phyloP scores from a whole-genome alignment of 257 asterid genomes.

The Salvia hispanica region DNA sequence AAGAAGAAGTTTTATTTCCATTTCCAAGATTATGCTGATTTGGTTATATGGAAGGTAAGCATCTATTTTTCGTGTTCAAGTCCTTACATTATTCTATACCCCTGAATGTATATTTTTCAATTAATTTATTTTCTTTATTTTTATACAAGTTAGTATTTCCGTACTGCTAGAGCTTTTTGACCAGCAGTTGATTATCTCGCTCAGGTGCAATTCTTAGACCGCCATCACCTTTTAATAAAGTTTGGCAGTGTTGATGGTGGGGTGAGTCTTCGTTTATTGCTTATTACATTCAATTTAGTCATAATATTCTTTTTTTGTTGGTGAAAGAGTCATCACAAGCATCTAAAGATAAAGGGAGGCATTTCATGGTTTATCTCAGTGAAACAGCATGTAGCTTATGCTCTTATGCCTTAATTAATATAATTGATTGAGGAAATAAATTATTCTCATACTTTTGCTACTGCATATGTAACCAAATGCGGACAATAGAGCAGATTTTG shows the following conservation, averaged over 20 bases:
- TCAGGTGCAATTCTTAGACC: constrained; percentile 96
- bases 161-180: constrained; percentile 24
- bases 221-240: constrained; percentile 86
- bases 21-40: constrained; percentile 94
- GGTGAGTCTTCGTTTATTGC: constrained; percentile 58
- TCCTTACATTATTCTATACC: constrained; percentile 10
- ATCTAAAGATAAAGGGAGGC: too few relatives aligned
- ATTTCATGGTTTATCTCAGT: too few relatives aligned
- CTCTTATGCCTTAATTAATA: too few relatives aligned
- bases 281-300: constrained; percentile 13
- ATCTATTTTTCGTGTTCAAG: constrained; percentile 23
- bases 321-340: too few relatives aligned
- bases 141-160: constrained; percentile 19
- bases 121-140: background rate
- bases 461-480: too few relatives aligned
- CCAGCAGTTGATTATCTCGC: constrained; percentile 32
- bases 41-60: constrained; percentile 93
- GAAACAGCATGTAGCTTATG: too few relatives aligned
- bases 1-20: constrained; percentile 96
- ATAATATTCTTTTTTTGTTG: background rate
- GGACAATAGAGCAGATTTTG: too few relatives aligned
- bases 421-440: too few relatives aligned
- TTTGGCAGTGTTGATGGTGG: constrained; percentile 98
- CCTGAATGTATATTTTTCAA: background rate
- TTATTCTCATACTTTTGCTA: constrained; percentile 2